A percentile compares a stretch with the other conserved stretches of the same genome.
Evolutionary conservation across 768 basidiomycete species (phyloP).

Genomic region (Serendipita sp.): DNA sequence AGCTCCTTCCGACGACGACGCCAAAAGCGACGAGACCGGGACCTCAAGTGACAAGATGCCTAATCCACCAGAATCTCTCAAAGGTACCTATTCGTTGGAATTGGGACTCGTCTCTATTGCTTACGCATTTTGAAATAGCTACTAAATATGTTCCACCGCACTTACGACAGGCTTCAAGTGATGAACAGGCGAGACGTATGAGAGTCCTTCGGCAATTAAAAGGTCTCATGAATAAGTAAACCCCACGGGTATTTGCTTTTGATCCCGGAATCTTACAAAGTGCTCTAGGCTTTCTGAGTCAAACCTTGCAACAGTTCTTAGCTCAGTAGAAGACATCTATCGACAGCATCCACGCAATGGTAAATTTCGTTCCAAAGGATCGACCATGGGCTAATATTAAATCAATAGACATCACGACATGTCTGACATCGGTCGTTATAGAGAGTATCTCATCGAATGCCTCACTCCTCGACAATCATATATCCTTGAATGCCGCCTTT

Average conservation of each 20-base stretch:
- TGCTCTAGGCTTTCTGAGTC: conserved; percentile 66
- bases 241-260: not conserved
- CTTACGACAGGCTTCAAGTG: conserved; percentile 35
- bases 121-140: conserved; percentile 18
- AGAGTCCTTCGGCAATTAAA: conserved; percentile 58
- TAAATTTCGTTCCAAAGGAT: conserved; percentile 18
- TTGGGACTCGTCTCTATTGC: no score
- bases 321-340: conserved; percentile 59
- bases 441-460: conserved; percentile 66
- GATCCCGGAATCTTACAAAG: not conserved
- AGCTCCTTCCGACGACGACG: conserved; percentile 11
- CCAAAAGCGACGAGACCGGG: conserved; percentile 22
- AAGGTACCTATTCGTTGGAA: conserved; percentile 2
- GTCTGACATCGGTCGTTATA: conserved; percentile 58
- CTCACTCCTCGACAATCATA: conserved; percentile 73
- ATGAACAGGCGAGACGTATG: conserved; percentile 23
- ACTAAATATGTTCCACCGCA: conserved; percentile 68
- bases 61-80: conserved; percentile 15
- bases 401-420: conserved; percentile 58
- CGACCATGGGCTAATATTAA: not conserved
- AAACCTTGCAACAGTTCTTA: conserved; percentile 61
- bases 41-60: conserved; percentile 2
- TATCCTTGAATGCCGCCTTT: conserved; percentile 74
- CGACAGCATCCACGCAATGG: conserved; percentile 64
- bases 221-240: conserved; percentile 73